These are phyloP conservation scores for Aspergillus sparsus DNA, from an alignment of 495 filamentous ascomycete species.

Conservation along the genomic window DNA sequence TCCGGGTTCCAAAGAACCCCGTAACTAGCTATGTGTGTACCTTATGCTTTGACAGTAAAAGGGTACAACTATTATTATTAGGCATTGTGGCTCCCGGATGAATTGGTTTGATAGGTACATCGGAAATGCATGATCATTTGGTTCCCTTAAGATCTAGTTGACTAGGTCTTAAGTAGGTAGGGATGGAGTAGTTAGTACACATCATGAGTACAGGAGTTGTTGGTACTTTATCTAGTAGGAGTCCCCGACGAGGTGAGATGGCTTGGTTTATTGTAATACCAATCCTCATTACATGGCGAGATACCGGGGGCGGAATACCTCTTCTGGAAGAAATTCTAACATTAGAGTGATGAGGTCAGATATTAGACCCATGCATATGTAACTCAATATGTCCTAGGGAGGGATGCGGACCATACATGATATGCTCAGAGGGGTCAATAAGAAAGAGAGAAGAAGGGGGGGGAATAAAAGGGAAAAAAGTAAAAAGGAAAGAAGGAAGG, in stretches of 20 bases:
- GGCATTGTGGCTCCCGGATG: not conserved
- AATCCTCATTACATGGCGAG: not conserved
- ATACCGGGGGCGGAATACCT: not conserved
- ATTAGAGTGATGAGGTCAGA: slow-evolving; percentile 16
- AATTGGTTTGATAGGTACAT: slow-evolving; percentile 1
- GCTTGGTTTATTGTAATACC: not conserved
- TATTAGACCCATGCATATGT: slow-evolving; percentile 1
- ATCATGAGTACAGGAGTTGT: no score
- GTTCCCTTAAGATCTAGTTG: not conserved
- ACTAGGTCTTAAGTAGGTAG: not conserved
- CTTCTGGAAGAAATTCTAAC: not conserved
- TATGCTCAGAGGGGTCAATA: no score
- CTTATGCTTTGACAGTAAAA: not conserved
- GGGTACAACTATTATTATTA: no score
- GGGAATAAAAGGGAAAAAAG: not conserved
- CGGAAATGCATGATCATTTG: not conserved
- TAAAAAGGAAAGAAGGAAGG: no score
- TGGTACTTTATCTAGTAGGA: no score
- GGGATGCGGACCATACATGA: not conserved
- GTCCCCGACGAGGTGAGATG: no score
- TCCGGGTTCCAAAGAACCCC: not conserved
- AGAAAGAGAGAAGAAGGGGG: not conserved
- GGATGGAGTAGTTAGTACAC: no score
- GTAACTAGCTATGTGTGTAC: not conserved
- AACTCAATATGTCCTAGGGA: slow-evolving; percentile 6